Evolutionary conservation across 2,329 filamentous ascomycete genomes (phyloP).

Genomic region (Rhynchosporium secalis): DNA sequence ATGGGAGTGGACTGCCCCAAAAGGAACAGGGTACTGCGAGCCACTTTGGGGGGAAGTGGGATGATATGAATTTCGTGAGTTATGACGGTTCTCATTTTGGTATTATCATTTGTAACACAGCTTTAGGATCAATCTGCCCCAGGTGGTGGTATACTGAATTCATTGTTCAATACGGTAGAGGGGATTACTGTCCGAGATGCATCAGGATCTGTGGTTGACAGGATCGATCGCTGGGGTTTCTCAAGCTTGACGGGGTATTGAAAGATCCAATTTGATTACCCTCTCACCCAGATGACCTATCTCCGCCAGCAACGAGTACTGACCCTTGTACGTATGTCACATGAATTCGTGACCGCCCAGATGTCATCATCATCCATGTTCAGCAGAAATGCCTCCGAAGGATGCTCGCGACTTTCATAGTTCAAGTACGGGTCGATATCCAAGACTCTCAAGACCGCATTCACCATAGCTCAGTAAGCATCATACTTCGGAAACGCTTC

Average conservation of each 20-base stretch:
- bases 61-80: conserved; percentile 23
- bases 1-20: conserved; percentile 6
- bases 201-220: conserved; percentile 20
- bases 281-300: too few relatives aligned
- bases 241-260: conserved; percentile 23
- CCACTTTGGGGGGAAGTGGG: conserved; percentile 18
- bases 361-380: too few relatives aligned
- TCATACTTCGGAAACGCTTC: too few relatives aligned
- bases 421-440: too few relatives aligned
- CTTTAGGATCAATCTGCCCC: conserved; percentile 17
- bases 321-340: too few relatives aligned
- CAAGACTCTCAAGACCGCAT: too few relatives aligned
- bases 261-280: background rate
- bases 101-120: background rate
- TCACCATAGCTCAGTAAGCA: too few relatives aligned
- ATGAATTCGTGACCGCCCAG: too few relatives aligned
- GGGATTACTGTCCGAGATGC: conserved; percentile 11
- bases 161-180: conserved; percentile 17
- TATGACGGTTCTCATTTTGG: background rate
- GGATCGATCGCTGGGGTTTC: conserved; percentile 24
- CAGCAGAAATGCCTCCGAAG: too few relatives aligned
- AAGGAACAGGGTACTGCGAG: conserved; percentile 4
- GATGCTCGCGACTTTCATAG: too few relatives aligned
- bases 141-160: conserved; percentile 16
- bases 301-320: too few relatives aligned